phyloP scores from a whole-genome alignment of 2,329 filamentous ascomycete genomes.

The Moelleriella libera region DNA sequence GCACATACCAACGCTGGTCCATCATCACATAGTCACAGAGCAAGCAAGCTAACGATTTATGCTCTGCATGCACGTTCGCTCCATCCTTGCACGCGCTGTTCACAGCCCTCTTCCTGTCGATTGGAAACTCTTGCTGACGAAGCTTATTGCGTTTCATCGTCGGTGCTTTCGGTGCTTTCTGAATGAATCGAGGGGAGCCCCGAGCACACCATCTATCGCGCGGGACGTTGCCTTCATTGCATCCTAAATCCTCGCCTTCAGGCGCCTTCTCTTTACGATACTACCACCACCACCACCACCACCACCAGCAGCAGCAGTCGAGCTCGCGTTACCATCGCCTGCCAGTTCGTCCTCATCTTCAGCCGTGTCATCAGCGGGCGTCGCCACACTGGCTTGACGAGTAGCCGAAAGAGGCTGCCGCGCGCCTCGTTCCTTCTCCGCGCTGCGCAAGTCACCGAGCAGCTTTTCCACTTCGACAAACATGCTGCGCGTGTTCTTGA shows the following conservation, averaged over 20 bases:
- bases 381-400: constrained; percentile 22
- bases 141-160: too few species aligned
- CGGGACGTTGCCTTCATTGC: too few species aligned
- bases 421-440: constrained; percentile 41
- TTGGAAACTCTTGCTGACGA: too few species aligned
- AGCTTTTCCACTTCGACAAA: constrained; percentile 74
- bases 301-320: background rate
- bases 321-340: constrained; percentile 22
- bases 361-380: constrained; percentile 28
- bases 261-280: constrained; percentile 20
- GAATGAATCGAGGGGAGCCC: too few species aligned
- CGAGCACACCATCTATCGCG: too few species aligned
- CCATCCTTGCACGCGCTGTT: too few species aligned
- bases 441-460: constrained; percentile 61
- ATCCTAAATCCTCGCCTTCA: constrained; percentile 18
- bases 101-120: too few species aligned
- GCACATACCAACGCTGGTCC: too few species aligned
- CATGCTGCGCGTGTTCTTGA: constrained; percentile 81
- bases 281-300: constrained; percentile 4
- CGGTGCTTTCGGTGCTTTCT: too few species aligned
- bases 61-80: too few species aligned
- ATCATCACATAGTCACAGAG: too few species aligned
- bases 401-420: constrained; percentile 13
- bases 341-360: constrained; percentile 35
- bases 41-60: too few species aligned